Base-by-base conservation (phyloP, 352 stramenopile genomes). In the Pythium pectinolyticum region DNA sequence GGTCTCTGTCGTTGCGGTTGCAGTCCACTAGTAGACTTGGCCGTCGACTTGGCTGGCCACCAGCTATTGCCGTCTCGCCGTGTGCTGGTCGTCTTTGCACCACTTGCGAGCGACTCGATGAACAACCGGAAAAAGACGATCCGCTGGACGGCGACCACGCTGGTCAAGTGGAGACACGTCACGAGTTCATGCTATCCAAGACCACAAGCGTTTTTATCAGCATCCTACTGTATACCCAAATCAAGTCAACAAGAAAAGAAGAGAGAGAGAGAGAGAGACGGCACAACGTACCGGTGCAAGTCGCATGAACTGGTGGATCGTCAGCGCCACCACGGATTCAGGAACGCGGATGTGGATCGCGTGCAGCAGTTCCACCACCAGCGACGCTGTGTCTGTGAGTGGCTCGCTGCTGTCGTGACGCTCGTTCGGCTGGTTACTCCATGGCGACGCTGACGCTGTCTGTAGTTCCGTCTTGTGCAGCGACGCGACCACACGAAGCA, bases 101-200 rank as follows among this genome's bases (percentile, higher is more conserved):
- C 72, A 0, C 17, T 49, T 47, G 66, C 60, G 9, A 85, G 57
- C 22, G 73, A 59, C 8, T 82, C 58, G 12, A 86, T 64, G 5
- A 88, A 69, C 35, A 78, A 82, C 5, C 78, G 77, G 34, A 86
- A 86, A 46, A 80, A 87, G 8, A 88, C 63, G 24, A 90, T 54
- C 19, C 82, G 76, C 53, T 89, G 82, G 6, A 84, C 59, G 25
- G 62, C 56, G 30, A 90, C 32, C 19, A 89, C 53, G 64, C 71
- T 88, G 9, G 77, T 72, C 34, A 88, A 28, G 15, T 70, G 31
- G n/a, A 72, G 66, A 34, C 69, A 70, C 7, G 54, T 51, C 25
- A 75, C 41, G 1, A 87, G 50, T 1, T 87, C 71, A 27, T 74
- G 57, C 80, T 87, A 32, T 7, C 28, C 19, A 22, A 17, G 15